Evolutionary conservation across 495 filamentous ascomycete genomes (phyloP), one percentile per base, ranked within the genome.

Genomic region (Penicillium soppii): DNA sequence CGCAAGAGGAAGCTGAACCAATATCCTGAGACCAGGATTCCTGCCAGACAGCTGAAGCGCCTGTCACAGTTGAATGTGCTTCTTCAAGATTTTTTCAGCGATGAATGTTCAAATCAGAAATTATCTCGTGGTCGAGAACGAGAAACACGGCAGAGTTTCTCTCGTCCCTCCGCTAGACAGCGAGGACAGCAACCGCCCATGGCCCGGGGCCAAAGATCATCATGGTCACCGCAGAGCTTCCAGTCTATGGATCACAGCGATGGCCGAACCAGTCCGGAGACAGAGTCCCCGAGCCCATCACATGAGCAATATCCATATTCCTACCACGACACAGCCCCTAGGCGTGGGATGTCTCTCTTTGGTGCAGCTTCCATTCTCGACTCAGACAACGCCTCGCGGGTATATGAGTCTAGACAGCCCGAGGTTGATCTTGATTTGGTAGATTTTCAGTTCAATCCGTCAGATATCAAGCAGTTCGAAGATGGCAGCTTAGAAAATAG

Each of bases 51-150:
- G 47, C 9, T 32, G 26, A 49, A 49, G 26, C 23, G 47, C 10
- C 27, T 49, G 26, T 38, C 36, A 20, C 47, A 49, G 19, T 10
- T 49, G 20, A 49, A 40, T 32, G 26, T 49, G 17, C 22, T 49
- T 4, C 26, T 49, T 7, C 30, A 38, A 26, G 47, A 49, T 12
- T 21, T 49, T 7, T 22, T 49, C 13, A 49, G 19, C 4, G 47
- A 49, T 23, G 47, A 26, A 1, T 49, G 47, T 23, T 17, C 13
- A 3, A 21, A 36, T 35, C 25, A 36, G 0, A 9, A 35, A n/a
- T 45, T 26, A n/a, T 12, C 26, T 2, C 17, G 17, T 5, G 22
- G 10, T 0, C 42, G 7, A 21, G 36, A 39, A 8, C 36, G 15
- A 1, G 17, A 39, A 12, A 5, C 29, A 5, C 8, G 29, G 13